These are phyloP conservation scores for Trichophyton benhamiae DNA, from an alignment of 2,329 filamentous ascomycete genomes.

Conservation along the genomic window DNA sequence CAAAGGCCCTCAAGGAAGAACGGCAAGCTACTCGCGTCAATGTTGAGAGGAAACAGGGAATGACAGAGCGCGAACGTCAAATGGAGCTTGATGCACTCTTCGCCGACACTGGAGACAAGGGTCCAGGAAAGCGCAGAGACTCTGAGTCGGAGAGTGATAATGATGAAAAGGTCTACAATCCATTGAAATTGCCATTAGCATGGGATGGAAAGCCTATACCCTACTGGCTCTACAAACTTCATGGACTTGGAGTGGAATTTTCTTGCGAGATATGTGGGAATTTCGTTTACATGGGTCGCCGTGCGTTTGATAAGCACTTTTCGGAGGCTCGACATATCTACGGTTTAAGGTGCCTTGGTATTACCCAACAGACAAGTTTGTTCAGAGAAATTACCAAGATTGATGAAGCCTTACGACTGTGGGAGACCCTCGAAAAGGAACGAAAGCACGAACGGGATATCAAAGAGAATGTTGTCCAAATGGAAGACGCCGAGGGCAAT, in stretches of 20 bases:
- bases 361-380: constrained; percentile 69
- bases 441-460: constrained; percentile 64
- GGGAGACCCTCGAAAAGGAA: constrained; percentile 85
- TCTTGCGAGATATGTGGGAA: constrained; percentile 95
- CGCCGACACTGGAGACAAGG: constrained; percentile 42
- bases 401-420: constrained; percentile 73
- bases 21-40: constrained; percentile 84
- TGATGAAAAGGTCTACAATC: constrained; percentile 88
- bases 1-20: constrained; percentile 72
- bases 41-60: constrained; percentile 89
- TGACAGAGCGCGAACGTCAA: constrained; percentile 91
- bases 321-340: constrained; percentile 88
- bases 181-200: constrained; percentile 82
- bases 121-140: constrained; percentile 33
- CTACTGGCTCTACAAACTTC: constrained; percentile 96
- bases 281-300: constrained; percentile 94
- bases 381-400: constrained; percentile 93
- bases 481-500: constrained; percentile 95
- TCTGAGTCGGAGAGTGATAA: constrained; percentile 54
- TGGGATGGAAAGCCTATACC: constrained; percentile 99
- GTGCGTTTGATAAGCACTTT: constrained; percentile 97
- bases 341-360: constrained; percentile 83
- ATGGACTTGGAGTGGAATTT: constrained; percentile 89
- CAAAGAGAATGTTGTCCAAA: constrained; percentile 81
- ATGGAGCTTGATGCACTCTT: constrained; percentile 86